phyloP scores from a whole-genome alignment of 2,329 filamentous ascomycete species.

The Fusarium verrucosum region DNA sequence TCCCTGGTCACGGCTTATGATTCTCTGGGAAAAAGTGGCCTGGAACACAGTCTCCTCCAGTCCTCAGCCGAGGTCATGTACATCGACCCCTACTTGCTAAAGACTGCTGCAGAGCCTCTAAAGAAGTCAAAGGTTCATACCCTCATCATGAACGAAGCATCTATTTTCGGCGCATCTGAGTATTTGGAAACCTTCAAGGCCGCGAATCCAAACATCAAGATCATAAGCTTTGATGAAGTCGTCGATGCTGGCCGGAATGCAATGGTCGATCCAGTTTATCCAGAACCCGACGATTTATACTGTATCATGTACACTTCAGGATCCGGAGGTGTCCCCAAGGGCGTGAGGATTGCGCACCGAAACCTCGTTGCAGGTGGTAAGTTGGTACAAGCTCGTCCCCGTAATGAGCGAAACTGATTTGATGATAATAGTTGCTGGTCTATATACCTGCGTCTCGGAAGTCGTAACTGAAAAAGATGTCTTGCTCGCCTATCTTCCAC shows the following conservation, averaged over 20 bases:
- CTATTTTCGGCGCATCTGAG: conserved; percentile 59
- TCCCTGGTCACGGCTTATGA: conserved; percentile 95
- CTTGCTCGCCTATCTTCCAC: conserved; percentile 88
- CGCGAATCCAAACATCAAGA: conserved; percentile 61
- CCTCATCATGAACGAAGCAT: conserved; percentile 69
- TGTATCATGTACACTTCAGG: conserved; percentile 90
- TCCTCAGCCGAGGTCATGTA: conserved; percentile 85
- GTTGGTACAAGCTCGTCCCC: neutral
- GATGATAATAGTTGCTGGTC: conserved; percentile 70
- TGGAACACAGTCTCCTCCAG: conserved; percentile 87
- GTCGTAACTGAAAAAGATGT: conserved; percentile 80
- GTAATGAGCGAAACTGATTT: neutral
- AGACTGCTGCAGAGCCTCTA: conserved; percentile 65
- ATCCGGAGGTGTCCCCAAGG: conserved; percentile 88
- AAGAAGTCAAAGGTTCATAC: conserved; percentile 64
- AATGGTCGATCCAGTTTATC: conserved; percentile 73
- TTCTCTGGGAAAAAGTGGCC: conserved; percentile 82
- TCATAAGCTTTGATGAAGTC: conserved; percentile 64
- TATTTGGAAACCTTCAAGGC: conserved; percentile 65
- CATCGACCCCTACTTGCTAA: conserved; percentile 80
- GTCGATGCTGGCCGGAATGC: conserved; percentile 68
- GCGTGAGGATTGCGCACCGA: conserved; percentile 83
- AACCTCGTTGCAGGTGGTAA: conserved; percentile 75
- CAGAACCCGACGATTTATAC: conserved; percentile 78
- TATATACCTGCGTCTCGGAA: conserved; percentile 78